Evolutionary conservation across 2,329 filamentous ascomycete genomes (phyloP).

Genomic region (Zymoseptoria crescenta): DNA sequence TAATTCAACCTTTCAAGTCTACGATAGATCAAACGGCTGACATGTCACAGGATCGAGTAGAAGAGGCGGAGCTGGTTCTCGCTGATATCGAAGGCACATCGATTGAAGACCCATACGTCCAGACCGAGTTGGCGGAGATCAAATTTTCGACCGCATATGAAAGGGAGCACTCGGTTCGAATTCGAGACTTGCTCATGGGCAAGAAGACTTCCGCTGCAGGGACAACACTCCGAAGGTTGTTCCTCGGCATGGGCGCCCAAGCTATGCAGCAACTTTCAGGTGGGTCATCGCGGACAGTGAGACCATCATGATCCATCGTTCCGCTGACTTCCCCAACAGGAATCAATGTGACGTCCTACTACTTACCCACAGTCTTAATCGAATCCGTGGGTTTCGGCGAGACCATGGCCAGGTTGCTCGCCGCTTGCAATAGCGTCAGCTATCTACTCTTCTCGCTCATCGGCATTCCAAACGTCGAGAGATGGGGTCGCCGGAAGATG

Average conservation of each 20-base stretch:
- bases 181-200: slow-evolving; percentile 43
- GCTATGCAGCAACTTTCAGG: slow-evolving; percentile 44
- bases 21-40: background rate
- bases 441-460: slow-evolving; percentile 44
- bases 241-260: slow-evolving; percentile 49
- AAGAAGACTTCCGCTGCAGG: slow-evolving; percentile 38
- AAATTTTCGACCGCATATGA: slow-evolving; percentile 44
- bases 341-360: slow-evolving; percentile 40
- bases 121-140: slow-evolving; percentile 40
- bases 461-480: slow-evolving; percentile 42
- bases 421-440: slow-evolving; percentile 46
- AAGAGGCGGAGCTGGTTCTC: slow-evolving; percentile 43
- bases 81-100: slow-evolving; percentile 42
- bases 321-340: slow-evolving; percentile 10
- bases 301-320: background rate
- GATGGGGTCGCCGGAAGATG: slow-evolving; percentile 50
- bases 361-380: slow-evolving; percentile 53
- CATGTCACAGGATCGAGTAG: slow-evolving; percentile 26
- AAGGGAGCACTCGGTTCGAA: slow-evolving; percentile 42
- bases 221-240: slow-evolving; percentile 43
- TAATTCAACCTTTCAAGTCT: background rate
- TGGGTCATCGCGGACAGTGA: slow-evolving; percentile 2
- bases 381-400: slow-evolving; percentile 48
- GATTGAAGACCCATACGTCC: slow-evolving; percentile 39
- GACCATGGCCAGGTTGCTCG: slow-evolving; percentile 46